Conservation (phyloP, 768 basidiomycete genomes). For the Phanerodontia chrysosporium region DNA sequence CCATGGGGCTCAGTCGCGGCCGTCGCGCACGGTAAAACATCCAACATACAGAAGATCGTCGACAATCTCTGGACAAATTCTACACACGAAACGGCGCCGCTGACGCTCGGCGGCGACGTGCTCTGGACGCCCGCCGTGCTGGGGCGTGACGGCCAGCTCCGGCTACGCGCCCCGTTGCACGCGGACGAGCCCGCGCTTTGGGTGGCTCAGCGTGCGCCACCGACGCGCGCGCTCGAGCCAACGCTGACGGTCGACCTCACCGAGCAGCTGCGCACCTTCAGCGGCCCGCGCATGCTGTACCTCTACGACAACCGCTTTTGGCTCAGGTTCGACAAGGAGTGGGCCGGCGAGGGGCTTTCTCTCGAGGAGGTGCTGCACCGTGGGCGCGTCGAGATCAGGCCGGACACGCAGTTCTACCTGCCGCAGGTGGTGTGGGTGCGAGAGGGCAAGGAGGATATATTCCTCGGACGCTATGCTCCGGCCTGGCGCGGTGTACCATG, state of each 20-base stretch:
- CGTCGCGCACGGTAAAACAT: conserved; percentile 56
- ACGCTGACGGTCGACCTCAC: conserved; percentile 43
- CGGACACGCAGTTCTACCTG: conserved; percentile 43
- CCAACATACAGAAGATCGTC: conserved; percentile 45
- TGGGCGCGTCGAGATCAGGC: conserved; percentile 30
- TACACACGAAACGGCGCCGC: conserved; percentile 25
- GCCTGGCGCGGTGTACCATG: neutral
- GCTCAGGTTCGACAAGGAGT: conserved; percentile 36
- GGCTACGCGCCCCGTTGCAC: neutral
- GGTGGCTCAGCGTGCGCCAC: conserved; percentile 60
- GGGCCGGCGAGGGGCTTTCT: neutral
- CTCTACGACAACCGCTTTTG: conserved; percentile 69
- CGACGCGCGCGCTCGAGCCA: conserved; percentile 24
- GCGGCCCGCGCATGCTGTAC: conserved; percentile 26
- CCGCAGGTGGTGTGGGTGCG: conserved; percentile 37
- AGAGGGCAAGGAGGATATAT: conserved; percentile 4
- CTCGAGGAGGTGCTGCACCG: neutral
- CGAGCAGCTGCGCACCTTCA: conserved; percentile 16
- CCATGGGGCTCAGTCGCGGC: conserved; percentile 74
- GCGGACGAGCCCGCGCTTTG: conserved; percentile 31
- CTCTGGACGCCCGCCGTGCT: conserved; percentile 55
- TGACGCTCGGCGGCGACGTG: conserved; percentile 59
- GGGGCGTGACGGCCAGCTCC: conserved; percentile 9
- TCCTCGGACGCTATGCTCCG: conserved; percentile 8
- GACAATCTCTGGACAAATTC: conserved; percentile 42